Conservation (phyloP, 148 eudicot species). For the Diospyros lotus region DNA sequence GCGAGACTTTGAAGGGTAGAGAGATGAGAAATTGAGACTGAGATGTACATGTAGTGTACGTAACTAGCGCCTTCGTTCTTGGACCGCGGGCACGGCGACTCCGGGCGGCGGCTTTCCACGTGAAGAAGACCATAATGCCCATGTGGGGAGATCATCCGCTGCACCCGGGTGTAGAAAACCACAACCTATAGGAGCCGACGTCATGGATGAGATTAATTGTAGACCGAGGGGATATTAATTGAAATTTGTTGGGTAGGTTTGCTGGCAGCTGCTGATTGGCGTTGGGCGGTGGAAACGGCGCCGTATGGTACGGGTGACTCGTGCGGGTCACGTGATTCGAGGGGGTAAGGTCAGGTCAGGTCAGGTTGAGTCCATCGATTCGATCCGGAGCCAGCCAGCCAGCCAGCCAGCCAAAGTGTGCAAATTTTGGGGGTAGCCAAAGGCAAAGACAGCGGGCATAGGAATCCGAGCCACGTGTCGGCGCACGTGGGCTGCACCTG, state of each 20-base stretch:
- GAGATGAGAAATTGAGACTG: not conserved
- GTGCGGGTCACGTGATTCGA: constrained; percentile 14
- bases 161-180: too few relatives aligned
- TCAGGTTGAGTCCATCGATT: too few relatives aligned
- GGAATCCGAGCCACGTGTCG: constrained; percentile 18
- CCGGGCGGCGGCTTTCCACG: not conserved
- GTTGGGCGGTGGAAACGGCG: not conserved
- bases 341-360: too few relatives aligned
- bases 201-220: too few relatives aligned
- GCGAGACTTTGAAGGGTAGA: not conserved
- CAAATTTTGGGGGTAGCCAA: not conserved
- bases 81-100: not conserved
- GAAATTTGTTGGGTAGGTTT: too few relatives aligned
- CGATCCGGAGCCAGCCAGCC: too few relatives aligned
- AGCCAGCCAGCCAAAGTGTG: too few relatives aligned
- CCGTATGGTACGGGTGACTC: not conserved
- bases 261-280: too few relatives aligned
- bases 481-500: constrained; percentile 12
- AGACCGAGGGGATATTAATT: too few relatives aligned
- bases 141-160: not conserved
- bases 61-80: not conserved
- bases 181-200: too few relatives aligned
- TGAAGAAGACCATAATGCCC: not conserved
- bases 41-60: not conserved
- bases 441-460: not conserved